Evolutionary conservation across 306 rosid genomes (phyloP).

Genomic region (Amphicarpaea edgeworthii): DNA sequence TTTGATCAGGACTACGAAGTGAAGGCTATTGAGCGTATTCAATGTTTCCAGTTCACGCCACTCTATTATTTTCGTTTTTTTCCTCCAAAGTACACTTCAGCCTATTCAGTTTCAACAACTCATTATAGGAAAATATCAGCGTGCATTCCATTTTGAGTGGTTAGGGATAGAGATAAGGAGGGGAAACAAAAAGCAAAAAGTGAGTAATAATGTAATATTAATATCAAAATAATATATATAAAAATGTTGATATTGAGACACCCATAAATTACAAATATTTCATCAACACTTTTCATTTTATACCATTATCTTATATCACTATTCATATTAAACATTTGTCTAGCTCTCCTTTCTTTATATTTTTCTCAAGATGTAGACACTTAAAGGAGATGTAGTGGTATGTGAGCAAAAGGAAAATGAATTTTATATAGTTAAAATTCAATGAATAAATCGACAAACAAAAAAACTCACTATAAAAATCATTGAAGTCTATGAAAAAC

Average conservation of each 20-base stretch:
- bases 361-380: no score
- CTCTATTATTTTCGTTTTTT: not conserved
- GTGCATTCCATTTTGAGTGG: not conserved
- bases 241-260: not conserved
- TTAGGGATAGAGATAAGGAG: not conserved
- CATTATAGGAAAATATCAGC: not conserved
- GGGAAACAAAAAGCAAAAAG: not conserved
- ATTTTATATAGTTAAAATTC: no score
- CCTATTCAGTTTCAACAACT: not conserved
- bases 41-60: slow-evolving; percentile 19
- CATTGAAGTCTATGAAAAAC: not conserved
- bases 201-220: no score
- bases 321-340: no score
- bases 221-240: no score
- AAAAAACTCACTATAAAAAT: no score
- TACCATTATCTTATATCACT: no score
- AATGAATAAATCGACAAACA: no score
- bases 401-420: no score
- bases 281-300: no score
- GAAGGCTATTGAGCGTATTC: slow-evolving; percentile 4
- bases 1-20: not conserved
- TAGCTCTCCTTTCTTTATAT: no score
- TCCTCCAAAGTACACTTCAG: not conserved
- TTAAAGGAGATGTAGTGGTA: not conserved
- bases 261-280: no score